Conservation (phyloP, 1,139 yeast genomes). For the Candida glucosophila region DNA sequence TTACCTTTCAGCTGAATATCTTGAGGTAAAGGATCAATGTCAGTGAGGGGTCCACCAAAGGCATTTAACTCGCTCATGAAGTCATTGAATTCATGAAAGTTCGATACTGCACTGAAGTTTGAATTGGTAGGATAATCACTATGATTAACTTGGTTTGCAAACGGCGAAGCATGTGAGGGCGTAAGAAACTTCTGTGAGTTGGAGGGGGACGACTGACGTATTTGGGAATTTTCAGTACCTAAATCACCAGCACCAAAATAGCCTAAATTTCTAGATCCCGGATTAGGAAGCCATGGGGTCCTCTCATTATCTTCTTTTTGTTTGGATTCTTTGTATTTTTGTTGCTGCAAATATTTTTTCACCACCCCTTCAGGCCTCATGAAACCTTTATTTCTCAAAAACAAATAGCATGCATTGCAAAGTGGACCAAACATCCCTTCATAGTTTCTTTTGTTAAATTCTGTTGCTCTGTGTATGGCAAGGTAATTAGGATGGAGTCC, state of each 20-base stretch:
- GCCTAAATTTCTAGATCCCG: conserved; percentile 13
- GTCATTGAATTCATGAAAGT: conserved; percentile 33
- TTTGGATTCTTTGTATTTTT: conserved; percentile 27
- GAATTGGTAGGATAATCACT: conserved; percentile 13
- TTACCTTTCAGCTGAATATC: conserved; percentile 19
- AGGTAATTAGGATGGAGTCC: conserved; percentile 32
- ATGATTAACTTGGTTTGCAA: conserved; percentile 34
- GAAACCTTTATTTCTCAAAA: conserved; percentile 41
- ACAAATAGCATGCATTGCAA: conserved; percentile 43
- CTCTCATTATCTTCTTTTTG: conserved; percentile 15
- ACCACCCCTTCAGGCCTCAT: conserved; percentile 45
- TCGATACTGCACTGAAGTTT: conserved; percentile 4
- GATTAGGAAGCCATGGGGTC: conserved; percentile 40
- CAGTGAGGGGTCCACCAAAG: conserved; percentile 48
- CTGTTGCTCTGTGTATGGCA: conserved; percentile 29
- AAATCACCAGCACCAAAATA: neutral
- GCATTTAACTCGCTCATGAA: conserved; percentile 40
- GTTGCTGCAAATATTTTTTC: conserved; percentile 39
- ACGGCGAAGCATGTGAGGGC: conserved; percentile 38
- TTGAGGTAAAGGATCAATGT: conserved; percentile 41
- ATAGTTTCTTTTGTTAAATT: conserved; percentile 32
- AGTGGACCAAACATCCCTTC: conserved; percentile 46
- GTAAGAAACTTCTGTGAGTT: conserved; percentile 31
- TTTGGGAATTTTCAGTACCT: conserved; percentile 15
- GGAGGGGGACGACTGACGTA: conserved; percentile 18